A percentile compares a stretch with the other conserved stretches of the same genome.
Conservation (phyloP, 306 rosid species). For the Coriaria nepalensis region DNA sequence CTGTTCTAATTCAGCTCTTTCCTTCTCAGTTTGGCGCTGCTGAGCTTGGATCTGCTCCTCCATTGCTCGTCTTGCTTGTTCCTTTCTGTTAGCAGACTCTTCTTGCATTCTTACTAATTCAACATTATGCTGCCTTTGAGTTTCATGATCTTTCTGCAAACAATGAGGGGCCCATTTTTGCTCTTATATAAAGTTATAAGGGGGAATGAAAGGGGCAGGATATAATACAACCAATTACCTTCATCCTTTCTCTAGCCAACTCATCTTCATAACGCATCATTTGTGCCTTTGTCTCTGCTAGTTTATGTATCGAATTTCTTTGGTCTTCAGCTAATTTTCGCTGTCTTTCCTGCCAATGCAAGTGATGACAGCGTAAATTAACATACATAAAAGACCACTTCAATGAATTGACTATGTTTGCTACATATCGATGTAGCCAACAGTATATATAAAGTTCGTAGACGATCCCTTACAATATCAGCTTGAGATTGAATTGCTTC, state of each 20-base stretch:
- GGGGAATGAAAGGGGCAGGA: background rate
- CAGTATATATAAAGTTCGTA: background rate
- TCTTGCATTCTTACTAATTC: slow-evolving; percentile 96
- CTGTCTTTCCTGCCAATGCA: slow-evolving; percentile 55
- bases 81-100: slow-evolving; percentile 67
- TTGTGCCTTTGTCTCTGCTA: slow-evolving; percentile 81
- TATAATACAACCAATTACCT: slow-evolving; percentile 34
- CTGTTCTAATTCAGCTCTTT: slow-evolving; percentile 83
- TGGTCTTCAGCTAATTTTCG: slow-evolving; percentile 76
- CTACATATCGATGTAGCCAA: background rate
- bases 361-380: slow-evolving; percentile 3
- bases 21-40: slow-evolving; percentile 77
- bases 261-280: slow-evolving; percentile 72
- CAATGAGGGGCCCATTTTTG: background rate
- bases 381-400: slow-evolving; percentile 6
- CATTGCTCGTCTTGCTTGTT: slow-evolving; percentile 69
- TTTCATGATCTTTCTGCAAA: slow-evolving; percentile 74
- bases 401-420: background rate
- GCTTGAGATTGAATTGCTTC: slow-evolving; percentile 59
- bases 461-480: slow-evolving; percentile 47
- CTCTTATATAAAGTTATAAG: background rate
- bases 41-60: slow-evolving; percentile 91
- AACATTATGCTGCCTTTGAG: slow-evolving; percentile 74
- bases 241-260: slow-evolving; percentile 74
- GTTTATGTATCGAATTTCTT: slow-evolving; percentile 65